Conservation (phyloP, 768 basidiomycete species). For the Russula foetens region DNA sequence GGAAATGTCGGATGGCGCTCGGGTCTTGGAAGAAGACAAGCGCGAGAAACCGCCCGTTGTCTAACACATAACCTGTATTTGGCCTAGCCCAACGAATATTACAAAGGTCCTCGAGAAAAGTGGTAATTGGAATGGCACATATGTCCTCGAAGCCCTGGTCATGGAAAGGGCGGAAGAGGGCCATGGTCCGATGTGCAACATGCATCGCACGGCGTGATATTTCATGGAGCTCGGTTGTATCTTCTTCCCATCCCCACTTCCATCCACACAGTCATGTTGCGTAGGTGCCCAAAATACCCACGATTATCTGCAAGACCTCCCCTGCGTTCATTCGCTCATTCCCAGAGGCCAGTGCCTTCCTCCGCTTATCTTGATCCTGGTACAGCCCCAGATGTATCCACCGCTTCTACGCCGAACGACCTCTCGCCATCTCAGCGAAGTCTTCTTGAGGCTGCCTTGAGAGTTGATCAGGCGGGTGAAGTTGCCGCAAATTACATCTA, state of each 20-base stretch:
- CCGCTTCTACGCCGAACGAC: constrained; percentile 46
- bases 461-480: constrained; percentile 95
- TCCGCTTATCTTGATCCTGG: constrained; percentile 39
- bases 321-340: constrained; percentile 10
- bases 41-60: constrained; percentile 8
- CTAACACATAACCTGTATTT: too few species aligned
- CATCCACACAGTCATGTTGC: background rate
- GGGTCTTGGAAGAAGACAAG: background rate
- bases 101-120: too few species aligned
- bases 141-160: too few species aligned
- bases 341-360: constrained; percentile 30
- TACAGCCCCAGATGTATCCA: constrained; percentile 31
- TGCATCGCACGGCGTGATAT: too few species aligned
- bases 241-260: too few species aligned
- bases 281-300: background rate
- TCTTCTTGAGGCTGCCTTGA: constrained; percentile 56
- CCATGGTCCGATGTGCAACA: too few species aligned
- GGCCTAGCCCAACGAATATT: too few species aligned
- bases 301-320: background rate
- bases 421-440: constrained; percentile 43
- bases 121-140: too few species aligned
- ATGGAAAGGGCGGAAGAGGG: too few species aligned
- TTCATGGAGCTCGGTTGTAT: too few species aligned
- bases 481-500: constrained; percentile 96
- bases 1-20: too few species aligned